Evolutionary conservation across 2,329 filamentous ascomycete species (phyloP).

Genomic region (Cladosporium cucumerinum): DNA sequence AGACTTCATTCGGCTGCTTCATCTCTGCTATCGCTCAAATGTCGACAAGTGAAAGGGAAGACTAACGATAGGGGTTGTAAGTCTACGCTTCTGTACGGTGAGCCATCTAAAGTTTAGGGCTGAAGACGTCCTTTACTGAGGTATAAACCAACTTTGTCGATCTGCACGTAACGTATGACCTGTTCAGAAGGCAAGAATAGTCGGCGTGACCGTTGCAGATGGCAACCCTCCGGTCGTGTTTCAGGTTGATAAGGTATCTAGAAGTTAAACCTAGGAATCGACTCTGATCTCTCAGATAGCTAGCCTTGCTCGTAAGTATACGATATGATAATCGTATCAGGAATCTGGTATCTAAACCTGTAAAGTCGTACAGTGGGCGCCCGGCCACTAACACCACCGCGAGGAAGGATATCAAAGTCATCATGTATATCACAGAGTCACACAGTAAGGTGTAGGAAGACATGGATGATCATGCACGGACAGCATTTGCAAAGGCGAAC

Average conservation of each 20-base stretch:
- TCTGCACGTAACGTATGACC: background rate
- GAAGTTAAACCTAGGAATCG: background rate
- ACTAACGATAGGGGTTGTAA: background rate
- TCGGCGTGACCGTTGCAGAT: background rate
- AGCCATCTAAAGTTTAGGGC: background rate
- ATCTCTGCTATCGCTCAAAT: background rate
- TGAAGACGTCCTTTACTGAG: background rate
- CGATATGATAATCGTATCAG: background rate
- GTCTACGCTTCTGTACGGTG: background rate
- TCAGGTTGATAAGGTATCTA: background rate
- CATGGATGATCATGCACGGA: background rate
- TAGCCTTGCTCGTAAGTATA: background rate
- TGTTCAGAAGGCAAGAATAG: background rate
- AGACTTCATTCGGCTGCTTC: background rate
- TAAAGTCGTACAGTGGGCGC: background rate
- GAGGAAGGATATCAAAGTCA: background rate
- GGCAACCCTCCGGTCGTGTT: background rate
- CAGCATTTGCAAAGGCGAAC: background rate
- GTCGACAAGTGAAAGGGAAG: background rate
- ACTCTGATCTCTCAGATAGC: background rate
- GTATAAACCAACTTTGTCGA: background rate
- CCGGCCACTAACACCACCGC: background rate
- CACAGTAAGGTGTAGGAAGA: background rate
- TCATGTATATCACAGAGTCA: background rate
- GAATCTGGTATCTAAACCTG: background rate